phyloP scores from a whole-genome alignment of 495 filamentous ascomycete species.

The Penicillium simplicissimum region DNA sequence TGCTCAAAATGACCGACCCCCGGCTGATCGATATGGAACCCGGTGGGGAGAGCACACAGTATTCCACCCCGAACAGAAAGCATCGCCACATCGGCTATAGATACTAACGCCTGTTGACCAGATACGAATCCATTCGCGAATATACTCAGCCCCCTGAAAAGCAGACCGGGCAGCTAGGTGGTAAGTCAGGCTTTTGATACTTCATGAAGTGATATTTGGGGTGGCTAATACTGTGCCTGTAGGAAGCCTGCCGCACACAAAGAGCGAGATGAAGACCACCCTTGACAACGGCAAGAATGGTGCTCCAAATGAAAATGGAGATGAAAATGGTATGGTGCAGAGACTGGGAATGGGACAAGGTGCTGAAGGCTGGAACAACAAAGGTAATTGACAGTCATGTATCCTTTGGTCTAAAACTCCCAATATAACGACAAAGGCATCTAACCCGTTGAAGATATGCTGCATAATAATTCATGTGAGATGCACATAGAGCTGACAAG shows the following conservation, averaged over 20 bases:
- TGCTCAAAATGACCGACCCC: slow-evolving; percentile 32
- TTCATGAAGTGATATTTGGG: no score
- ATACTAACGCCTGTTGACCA: slow-evolving; percentile 23
- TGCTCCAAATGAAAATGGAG: neutral
- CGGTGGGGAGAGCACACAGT: slow-evolving; percentile 66
- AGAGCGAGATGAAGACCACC: slow-evolving; percentile 28
- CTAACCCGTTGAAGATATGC: slow-evolving; percentile 11
- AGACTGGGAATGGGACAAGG: slow-evolving; percentile 31
- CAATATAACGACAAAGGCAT: slow-evolving; percentile 29
- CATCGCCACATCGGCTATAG: no score
- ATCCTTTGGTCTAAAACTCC: slow-evolving; percentile 38
- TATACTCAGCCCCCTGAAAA: slow-evolving; percentile 53
- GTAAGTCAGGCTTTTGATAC: slow-evolving; percentile 31
- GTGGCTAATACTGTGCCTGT: neutral
- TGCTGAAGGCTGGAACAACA: slow-evolving; percentile 29
- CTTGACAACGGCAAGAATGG: slow-evolving; percentile 2
- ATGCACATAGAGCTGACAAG: slow-evolving; percentile 39
- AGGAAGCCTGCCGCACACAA: slow-evolving; percentile 34
- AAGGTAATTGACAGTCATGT: slow-evolving; percentile 36
- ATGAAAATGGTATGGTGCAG: slow-evolving; percentile 33
- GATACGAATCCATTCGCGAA: slow-evolving; percentile 61
- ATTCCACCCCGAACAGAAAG: slow-evolving; percentile 14
- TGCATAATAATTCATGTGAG: slow-evolving; percentile 14
- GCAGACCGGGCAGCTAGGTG: slow-evolving; percentile 59
- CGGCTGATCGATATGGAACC: slow-evolving; percentile 60